phyloP scores from a whole-genome alignment of 2,329 filamentous ascomycete species.

The Phaeomoniella chlamydospora region DNA sequence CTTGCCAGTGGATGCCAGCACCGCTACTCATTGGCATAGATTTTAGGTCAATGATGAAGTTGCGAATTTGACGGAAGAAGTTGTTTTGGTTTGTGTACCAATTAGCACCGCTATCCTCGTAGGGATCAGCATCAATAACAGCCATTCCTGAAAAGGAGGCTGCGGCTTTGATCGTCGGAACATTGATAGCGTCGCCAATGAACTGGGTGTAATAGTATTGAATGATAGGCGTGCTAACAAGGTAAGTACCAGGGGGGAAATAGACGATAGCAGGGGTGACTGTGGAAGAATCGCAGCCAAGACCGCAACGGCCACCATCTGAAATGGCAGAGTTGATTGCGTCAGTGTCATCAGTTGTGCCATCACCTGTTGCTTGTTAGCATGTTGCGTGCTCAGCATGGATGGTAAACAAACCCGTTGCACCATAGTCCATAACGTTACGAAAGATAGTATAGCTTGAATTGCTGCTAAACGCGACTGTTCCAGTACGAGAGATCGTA shows the following conservation, averaged over 20 bases:
- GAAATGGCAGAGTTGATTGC: slow-evolving; percentile 78
- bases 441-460: slow-evolving; percentile 57
- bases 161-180: slow-evolving; percentile 63
- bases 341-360: slow-evolving; percentile 64
- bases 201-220: slow-evolving; percentile 92
- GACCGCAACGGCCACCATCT: slow-evolving; percentile 64
- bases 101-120: slow-evolving; percentile 50
- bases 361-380: slow-evolving; percentile 37
- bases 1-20: slow-evolving; percentile 72
- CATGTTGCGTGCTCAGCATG: slow-evolving; percentile 7
- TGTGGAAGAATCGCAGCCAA: slow-evolving; percentile 71
- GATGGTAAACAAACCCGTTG: slow-evolving; percentile 37
- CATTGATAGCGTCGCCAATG: slow-evolving; percentile 59
- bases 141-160: slow-evolving; percentile 69
- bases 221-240: slow-evolving; percentile 64
- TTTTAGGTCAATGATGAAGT: slow-evolving; percentile 66
- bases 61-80: slow-evolving; percentile 72
- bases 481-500: slow-evolving; percentile 54
- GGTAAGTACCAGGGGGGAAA: slow-evolving; percentile 78
- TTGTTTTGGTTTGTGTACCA: slow-evolving; percentile 72
- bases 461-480: slow-evolving; percentile 42
- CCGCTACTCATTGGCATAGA: slow-evolving; percentile 45
- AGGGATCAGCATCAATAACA: slow-evolving; percentile 79
- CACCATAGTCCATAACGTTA: slow-evolving; percentile 59
- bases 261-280: slow-evolving; percentile 77